phyloP scores from a whole-genome alignment of 2,329 filamentous ascomycete species.

The Cryphonectria carpinicola region DNA sequence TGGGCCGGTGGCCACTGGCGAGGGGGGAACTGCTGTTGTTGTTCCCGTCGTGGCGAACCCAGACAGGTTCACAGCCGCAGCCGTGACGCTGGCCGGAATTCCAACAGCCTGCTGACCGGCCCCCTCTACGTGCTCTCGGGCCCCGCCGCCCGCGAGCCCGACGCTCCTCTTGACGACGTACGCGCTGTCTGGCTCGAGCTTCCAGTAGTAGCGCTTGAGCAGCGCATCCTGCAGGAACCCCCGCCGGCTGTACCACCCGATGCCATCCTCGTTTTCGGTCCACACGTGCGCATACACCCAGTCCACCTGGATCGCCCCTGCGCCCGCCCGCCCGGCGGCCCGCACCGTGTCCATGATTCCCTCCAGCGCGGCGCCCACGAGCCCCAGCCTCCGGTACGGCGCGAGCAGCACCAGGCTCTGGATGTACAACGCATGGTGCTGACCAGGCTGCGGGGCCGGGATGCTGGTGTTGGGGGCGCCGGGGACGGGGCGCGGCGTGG shows the following conservation, averaged over 20 bases:
- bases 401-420: slow-evolving; percentile 66
- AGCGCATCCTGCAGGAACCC: slow-evolving; percentile 57
- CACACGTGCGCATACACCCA: slow-evolving; percentile 65
- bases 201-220: slow-evolving; percentile 65
- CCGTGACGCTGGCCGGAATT: slow-evolving; percentile 34
- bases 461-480: slow-evolving; percentile 9
- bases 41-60: slow-evolving; percentile 17
- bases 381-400: slow-evolving; percentile 64
- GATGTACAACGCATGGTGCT: slow-evolving; percentile 61
- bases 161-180: slow-evolving; percentile 60
- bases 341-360: slow-evolving; percentile 49
- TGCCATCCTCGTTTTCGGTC: slow-evolving; percentile 66
- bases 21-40: not conserved
- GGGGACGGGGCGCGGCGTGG: not conserved
- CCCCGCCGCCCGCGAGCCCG: slow-evolving; percentile 31
- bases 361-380: slow-evolving; percentile 61
- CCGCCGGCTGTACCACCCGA: slow-evolving; percentile 64
- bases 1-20: slow-evolving; percentile 7
- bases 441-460: slow-evolving; percentile 29
- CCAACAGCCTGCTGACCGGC: slow-evolving; percentile 5
- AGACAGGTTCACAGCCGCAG: slow-evolving; percentile 36
- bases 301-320: slow-evolving; percentile 15
- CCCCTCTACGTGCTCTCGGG: slow-evolving; percentile 22
- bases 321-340: slow-evolving; percentile 38
- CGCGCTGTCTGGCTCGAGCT: slow-evolving; percentile 63